Conservation (phyloP, 768 basidiomycete species). For the Termitomyces sp. region DNA sequence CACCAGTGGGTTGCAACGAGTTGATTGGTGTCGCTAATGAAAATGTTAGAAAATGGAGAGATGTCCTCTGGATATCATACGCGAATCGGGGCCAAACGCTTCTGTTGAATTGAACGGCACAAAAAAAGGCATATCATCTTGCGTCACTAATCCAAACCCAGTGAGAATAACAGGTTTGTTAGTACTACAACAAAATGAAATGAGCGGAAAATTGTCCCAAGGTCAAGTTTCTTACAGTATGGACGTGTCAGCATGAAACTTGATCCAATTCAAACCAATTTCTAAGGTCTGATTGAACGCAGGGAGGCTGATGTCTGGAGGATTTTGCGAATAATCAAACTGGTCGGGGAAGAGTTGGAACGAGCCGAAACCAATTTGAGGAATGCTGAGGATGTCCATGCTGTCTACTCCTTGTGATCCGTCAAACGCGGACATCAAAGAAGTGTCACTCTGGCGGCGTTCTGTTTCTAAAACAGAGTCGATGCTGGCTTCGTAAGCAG, state of each 20-base stretch:
- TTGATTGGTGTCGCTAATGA: slow-evolving; percentile 1
- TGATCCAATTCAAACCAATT: slow-evolving; percentile 51
- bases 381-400: slow-evolving; percentile 56
- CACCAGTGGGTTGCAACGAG: slow-evolving; percentile 33
- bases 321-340: slow-evolving; percentile 35
- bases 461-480: slow-evolving; percentile 32
- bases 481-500: not conserved
- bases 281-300: slow-evolving; percentile 48
- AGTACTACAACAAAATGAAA: slow-evolving; percentile 27
- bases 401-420: slow-evolving; percentile 64
- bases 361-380: slow-evolving; percentile 48
- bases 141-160: slow-evolving; percentile 60
- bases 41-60: not conserved
- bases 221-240: slow-evolving; percentile 30
- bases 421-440: slow-evolving; percentile 52
- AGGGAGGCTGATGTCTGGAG: slow-evolving; percentile 41
- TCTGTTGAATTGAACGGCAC: slow-evolving; percentile 59
- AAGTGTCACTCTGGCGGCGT: slow-evolving; percentile 35
- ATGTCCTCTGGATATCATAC: slow-evolving; percentile 12
- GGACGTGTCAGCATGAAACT: slow-evolving; percentile 36
- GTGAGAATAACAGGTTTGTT: slow-evolving; percentile 50
- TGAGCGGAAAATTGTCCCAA: not conserved
- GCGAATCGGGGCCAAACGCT: slow-evolving; percentile 29
- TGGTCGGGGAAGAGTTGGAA: slow-evolving; percentile 73
- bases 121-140: slow-evolving; percentile 45